Evolutionary conservation across 441 rosid genomes (phyloP), one percentile per base, ranked within the genome.

Genomic region (Isatis lusitanica): DNA sequence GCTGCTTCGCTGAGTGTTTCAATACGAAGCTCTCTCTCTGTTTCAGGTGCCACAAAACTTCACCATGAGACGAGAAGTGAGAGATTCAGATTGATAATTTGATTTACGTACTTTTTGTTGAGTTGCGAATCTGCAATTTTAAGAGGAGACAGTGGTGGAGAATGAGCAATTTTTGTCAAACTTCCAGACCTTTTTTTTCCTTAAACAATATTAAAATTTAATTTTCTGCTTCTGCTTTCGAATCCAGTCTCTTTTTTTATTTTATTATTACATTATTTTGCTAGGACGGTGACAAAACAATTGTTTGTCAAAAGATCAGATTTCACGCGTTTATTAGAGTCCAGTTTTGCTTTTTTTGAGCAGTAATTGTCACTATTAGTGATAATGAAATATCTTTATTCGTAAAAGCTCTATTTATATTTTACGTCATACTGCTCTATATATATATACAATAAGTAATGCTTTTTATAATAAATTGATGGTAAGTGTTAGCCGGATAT

Each of bases 271-370:
- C 8, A n/a, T 38, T 35, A 3, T 40, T 50, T 40, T 52, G 70
- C 70, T 64, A 48, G 48, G 79, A 57, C 75, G 79, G 75, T 70
- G 72, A 60, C 33, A 57, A 53, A 38, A 47, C 17, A 57, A 69
- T 61, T 36, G 64, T 33, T 43, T 50, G 24, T 38, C n/a, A 42
- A 52, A 61, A 74, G 66, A 59, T 60, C 61, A 59, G 70, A 69
- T 28, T 70, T 70, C 38, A 76, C 79, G 79, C 79, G 79, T 76
- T 76, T 70, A 28, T 63, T 10, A n/a, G n/a, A 75, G 43, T 69
- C 70, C 18, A 63, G 70, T 57, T 21, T 64, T 63, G 71, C 59
- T 76, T 76, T 76, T 76, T 70, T 10, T 64, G 26, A 63, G 71
- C 71, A 48, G 74, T 69, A 75, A 47, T 51, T 63, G 66, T 76